These are phyloP conservation scores for Gaertneriomyces semiglobifer DNA, from an alignment of 192 early-diverging fungal genomes.

Conservation along the genomic window DNA sequence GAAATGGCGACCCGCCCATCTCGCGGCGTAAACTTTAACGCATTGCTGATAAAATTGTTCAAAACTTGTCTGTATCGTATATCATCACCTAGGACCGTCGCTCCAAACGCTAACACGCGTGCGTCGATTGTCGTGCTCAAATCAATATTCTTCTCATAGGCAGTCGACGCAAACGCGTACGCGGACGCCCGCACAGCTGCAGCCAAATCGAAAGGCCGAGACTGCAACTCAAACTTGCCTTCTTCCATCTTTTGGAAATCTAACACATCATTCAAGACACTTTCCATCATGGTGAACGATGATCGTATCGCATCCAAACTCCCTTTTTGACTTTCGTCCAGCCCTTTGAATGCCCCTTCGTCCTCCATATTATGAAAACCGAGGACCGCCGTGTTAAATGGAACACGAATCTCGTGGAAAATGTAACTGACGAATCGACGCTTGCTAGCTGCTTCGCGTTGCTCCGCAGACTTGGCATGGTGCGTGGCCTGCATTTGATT, in stretches of 20 bases:
- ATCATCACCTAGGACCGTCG: conserved; percentile 18
- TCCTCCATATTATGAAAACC: conserved; percentile 22
- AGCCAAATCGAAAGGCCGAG: conserved; percentile 21
- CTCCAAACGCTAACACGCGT: conserved; percentile 2
- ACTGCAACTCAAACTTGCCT: conserved; percentile 21
- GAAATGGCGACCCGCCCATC: conserved; percentile 4
- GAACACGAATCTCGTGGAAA: conserved; percentile 19
- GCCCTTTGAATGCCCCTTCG: conserved; percentile 4
- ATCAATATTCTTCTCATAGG: conserved; percentile 14
- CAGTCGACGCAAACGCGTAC: conserved; percentile 7
- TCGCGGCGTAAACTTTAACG: conserved; percentile 11
- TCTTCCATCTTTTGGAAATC: conserved; percentile 29
- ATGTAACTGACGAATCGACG: conserved; percentile 16
- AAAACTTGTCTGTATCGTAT: conserved; percentile 9
- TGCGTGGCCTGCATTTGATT: conserved; percentile 13
- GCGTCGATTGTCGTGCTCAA: conserved; percentile 3
- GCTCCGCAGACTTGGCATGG: conserved; percentile 8
- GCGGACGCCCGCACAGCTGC: conserved; percentile 10
- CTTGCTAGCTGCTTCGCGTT: conserved; percentile 22
- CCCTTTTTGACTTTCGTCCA: neutral
- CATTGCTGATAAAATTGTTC: conserved; percentile 19
- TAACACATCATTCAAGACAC: conserved; percentile 14
- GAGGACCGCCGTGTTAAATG: conserved; percentile 22
- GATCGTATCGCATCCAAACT: conserved; percentile 10
- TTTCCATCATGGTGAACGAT: conserved; percentile 21